Evolutionary conservation across 1,284 basidiomycete species (phyloP).

Genomic region (Flammula alnicola): DNA sequence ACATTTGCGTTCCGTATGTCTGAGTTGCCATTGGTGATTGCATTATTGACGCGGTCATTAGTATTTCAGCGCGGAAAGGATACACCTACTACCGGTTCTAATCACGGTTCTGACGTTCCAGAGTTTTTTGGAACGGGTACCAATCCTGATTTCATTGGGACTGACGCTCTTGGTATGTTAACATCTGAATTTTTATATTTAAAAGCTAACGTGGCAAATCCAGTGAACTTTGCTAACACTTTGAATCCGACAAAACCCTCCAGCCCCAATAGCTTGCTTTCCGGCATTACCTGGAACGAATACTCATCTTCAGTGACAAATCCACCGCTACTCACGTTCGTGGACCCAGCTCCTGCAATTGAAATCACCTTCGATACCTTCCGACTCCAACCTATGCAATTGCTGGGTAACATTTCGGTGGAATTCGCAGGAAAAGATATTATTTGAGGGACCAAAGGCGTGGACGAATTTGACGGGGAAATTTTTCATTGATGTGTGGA

Average conservation of each 20-base stretch:
- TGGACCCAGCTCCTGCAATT: conserved; percentile 18
- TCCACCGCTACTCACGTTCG: conserved; percentile 20
- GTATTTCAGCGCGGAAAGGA: conserved; percentile 14
- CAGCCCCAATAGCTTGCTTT: conserved; percentile 12
- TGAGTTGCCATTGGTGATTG: too few species aligned
- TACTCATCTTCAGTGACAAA: conserved; percentile 14
- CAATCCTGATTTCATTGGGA: conserved; percentile 11
- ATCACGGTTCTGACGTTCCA: conserved; percentile 10
- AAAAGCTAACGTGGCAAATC: conserved; percentile 22
- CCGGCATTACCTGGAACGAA: conserved; percentile 14
- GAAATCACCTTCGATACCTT: conserved; percentile 21
- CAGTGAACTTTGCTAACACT: conserved; percentile 13
- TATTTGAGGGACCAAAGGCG: too few species aligned
- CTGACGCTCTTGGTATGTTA: conserved; percentile 7
- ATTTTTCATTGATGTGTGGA: too few species aligned
- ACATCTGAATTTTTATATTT: background rate
- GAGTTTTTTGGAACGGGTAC: conserved; percentile 14
- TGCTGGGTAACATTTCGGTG: conserved; percentile 15
- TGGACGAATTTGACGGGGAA: too few species aligned
- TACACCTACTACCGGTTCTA: background rate
- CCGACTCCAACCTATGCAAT: conserved; percentile 15
- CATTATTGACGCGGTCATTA: conserved; percentile 22
- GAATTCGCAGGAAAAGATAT: too few species aligned
- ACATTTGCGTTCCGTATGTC: conserved; percentile 34
- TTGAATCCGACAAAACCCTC: conserved; percentile 16